Conservation (phyloP, 2,329 filamentous ascomycete species). For the Trichophyton verrucosum region DNA sequence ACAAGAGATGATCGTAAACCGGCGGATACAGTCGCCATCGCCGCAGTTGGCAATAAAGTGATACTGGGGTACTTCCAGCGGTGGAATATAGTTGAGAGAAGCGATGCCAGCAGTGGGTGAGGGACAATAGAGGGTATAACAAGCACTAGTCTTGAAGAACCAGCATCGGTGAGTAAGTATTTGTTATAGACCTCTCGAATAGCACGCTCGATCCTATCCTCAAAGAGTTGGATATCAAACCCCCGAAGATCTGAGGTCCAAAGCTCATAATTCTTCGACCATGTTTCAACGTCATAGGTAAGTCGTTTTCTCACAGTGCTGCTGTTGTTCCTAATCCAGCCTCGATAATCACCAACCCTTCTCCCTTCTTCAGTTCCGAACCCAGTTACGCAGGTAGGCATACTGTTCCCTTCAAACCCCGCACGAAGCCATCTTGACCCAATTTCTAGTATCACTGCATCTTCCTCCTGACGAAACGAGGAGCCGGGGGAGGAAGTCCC, state of each 20-base stretch:
- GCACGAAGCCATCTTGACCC: conserved; percentile 66
- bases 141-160: conserved; percentile 60
- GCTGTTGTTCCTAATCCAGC: conserved; percentile 48
- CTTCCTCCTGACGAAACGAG: conserved; percentile 61
- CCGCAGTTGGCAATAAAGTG: conserved; percentile 64
- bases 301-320: conserved; percentile 23
- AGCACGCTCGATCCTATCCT: conserved; percentile 75
- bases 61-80: conserved; percentile 69
- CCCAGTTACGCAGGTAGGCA: conserved; percentile 56
- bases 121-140: conserved; percentile 68
- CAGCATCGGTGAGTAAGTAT: conserved; percentile 49
- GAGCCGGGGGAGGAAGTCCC: conserved; percentile 47
- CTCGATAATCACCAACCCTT: conserved; percentile 68
- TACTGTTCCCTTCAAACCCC: conserved; percentile 74
- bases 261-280: conserved; percentile 49
- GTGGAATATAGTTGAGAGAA: conserved; percentile 67
- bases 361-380: conserved; percentile 67
- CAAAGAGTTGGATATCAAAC: conserved; percentile 64
- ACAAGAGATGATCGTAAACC: conserved; percentile 77
- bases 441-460: conserved; percentile 69
- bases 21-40: conserved; percentile 62
- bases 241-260: conserved; percentile 65
- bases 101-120: conserved; percentile 60
- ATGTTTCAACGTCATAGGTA: conserved; percentile 24
- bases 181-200: conserved; percentile 72